Base-by-base conservation (phyloP, 208 protist species). In the Trypanosoma rangeli region DNA sequence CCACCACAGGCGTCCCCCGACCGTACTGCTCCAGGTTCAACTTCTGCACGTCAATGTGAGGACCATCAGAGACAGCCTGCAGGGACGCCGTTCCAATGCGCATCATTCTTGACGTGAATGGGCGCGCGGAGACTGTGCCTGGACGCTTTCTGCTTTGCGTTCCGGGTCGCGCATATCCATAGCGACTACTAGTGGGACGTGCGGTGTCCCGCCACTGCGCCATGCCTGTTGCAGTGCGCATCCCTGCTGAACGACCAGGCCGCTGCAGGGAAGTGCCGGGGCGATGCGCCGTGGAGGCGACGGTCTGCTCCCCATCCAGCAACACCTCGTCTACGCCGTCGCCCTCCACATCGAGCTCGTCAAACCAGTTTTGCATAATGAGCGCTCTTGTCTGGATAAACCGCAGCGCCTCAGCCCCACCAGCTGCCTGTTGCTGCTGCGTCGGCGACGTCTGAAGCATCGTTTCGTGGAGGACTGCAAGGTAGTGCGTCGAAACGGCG, bases 261-360 rank as follows among this genome's bases (percentile, higher is more conserved):
- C 75, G 65, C 2, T 78, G 72, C 22, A 98, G 73, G 5, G 94
- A 98, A 0, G 96, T 98, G 52, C 83, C 85, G 0, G 91, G 91
- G 12, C 90, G 78, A 42, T 95, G 92, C 12, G 88, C 75, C 31
- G 78, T 85, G 29, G 89, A 86, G 5, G 93, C 87, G 4, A 96
- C 83, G 33, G 92, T 89, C 29, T 98, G 90, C 65, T 95, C 88
- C 9, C 80, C 86, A 61, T 99, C 97, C 59, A 98, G 76, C 31
- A 98, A 83, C 31, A 96, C 77, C 33, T 98, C 92, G 49, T 94
- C 93, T 5, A 97, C 79, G 49, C 93, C 97, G 78, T 98, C 91
- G 68, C 98, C 96, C 49, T 98, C 97, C 58, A 98, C 79, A 33
- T 98, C 97, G n/a, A 90, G 80, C 73, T 99, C 97, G 73, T 98